phyloP scores from a whole-genome alignment of 139 green algal genomes.

The Marvania coccoides region DNA sequence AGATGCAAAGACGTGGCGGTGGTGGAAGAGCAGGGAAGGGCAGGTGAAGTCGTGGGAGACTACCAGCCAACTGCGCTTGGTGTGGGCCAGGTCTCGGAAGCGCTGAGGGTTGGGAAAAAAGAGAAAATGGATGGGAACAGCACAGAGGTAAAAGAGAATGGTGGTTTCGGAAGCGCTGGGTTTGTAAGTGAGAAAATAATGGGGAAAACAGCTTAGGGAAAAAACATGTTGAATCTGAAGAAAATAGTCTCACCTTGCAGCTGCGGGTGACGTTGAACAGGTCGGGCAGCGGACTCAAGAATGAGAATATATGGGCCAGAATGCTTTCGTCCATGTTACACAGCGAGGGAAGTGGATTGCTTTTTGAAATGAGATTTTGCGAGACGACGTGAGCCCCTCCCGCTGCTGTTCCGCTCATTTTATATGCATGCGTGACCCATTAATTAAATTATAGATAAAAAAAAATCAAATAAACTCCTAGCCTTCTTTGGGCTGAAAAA shows the following conservation, averaged over 20 bases:
- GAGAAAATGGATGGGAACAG: neutral
- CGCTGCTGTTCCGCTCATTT: too few relatives aligned
- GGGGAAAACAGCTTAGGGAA: neutral
- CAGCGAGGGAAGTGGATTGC: too few relatives aligned
- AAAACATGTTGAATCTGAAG: too few relatives aligned
- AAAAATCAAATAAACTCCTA: too few relatives aligned
- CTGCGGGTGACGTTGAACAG: conserved; percentile 6
- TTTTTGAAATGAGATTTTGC: too few relatives aligned
- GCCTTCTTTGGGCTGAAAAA: too few relatives aligned
- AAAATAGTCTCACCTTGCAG: conserved; percentile 9
- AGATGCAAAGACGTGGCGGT: neutral
- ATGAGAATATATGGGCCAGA: neutral
- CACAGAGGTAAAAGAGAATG: neutral
- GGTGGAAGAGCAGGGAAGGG: neutral
- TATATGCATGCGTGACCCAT: too few relatives aligned
- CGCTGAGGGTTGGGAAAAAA: conserved; percentile 1
- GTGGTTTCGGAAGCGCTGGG: neutral
- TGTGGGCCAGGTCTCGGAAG: conserved; percentile 12
- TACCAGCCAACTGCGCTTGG: conserved; percentile 9
- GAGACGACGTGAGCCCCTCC: too few relatives aligned
- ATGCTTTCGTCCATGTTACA: too few relatives aligned
- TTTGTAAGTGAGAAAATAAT: neutral
- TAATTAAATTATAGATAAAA: too few relatives aligned
- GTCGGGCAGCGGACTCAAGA: conserved; percentile 14
- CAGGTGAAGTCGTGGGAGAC: neutral